Base-by-base conservation (phyloP, 176 grass and related monocot genomes). In the Oryza meyeriana region DNA sequence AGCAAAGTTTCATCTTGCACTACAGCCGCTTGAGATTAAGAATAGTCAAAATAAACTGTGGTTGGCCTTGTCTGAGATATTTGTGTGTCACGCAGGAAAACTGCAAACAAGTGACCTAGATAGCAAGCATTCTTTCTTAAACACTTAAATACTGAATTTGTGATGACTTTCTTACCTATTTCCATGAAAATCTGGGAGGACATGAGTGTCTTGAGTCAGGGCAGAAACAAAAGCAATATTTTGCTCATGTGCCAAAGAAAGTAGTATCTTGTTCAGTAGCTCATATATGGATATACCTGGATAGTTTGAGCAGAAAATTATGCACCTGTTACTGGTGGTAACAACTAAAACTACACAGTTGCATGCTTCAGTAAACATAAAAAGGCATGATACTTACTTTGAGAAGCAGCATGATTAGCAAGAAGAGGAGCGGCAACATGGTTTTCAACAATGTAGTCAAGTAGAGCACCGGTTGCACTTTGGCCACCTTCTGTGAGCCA, bases 401-500 rank as follows among this genome's bases (percentile, higher is more conserved):
- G 86, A 66, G 95, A 92, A 80, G 95, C 88, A 86, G 90, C 90
- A 45, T 79, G 92, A 74, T 94, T 93, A 47, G 88, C 85, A 77
- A 98, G 82, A 83, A 93, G 90, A 77, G 95, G 86, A 81, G 90
- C 81, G 12, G 88, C 95, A 39, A 65, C 45, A 90, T 98, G 92
- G 67, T 87, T 94, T 87, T 93, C 81, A 55, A 88, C 75, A 81
- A 93, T 86, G 81, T 92, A 83, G 93, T 98, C 92, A 29, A 94
- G 79, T 71, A 98, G 84, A 74, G 92, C 92, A 62, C 95, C 95
- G 44, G 90, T 98, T 87, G 95, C 95, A 88, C 92, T 98, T 87
- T 98, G 95, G 35, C 95, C 95, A 77, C 95, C 90, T 91, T 94
- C 90, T 40, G 95, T 93, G 74, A 94, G 88, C 95, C 95, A 98